phyloP scores from a whole-genome alignment of 2,329 filamentous ascomycete genomes.

The Pseudocercospora pini-densiflorae region DNA sequence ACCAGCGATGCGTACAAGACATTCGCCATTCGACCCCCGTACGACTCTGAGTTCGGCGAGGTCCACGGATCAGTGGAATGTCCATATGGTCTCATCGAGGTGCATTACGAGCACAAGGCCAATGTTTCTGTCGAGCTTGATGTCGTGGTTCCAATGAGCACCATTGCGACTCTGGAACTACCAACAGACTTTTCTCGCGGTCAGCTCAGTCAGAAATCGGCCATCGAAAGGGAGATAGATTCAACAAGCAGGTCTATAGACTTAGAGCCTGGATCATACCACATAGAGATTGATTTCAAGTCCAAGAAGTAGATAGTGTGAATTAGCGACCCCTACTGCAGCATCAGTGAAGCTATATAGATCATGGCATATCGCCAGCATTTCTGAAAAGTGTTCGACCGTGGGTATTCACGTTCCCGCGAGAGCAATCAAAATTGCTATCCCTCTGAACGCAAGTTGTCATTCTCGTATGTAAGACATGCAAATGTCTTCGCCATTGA shows the following conservation, averaged over 20 bases:
- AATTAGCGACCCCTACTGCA: neutral
- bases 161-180: neutral
- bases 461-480: neutral
- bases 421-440: no score
- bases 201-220: neutral
- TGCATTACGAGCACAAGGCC: conserved; percentile 13
- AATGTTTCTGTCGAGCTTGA: neutral
- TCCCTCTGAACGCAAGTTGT: neutral
- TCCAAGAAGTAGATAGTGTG: neutral
- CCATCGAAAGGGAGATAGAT: neutral
- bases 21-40: conserved; percentile 47
- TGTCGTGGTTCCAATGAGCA: conserved; percentile 8
- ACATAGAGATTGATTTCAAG: neutral
- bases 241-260: neutral
- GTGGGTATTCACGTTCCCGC: no score
- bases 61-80: conserved; percentile 47
- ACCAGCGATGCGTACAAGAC: conserved; percentile 47
- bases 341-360: neutral
- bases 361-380: neutral
- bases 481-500: neutral
- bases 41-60: conserved; percentile 46
- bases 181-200: neutral
- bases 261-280: neutral
- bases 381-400: neutral
- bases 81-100: conserved; percentile 45